phyloP scores from a whole-genome alignment of 768 basidiomycete genomes.

The Leccinum obscurum region DNA sequence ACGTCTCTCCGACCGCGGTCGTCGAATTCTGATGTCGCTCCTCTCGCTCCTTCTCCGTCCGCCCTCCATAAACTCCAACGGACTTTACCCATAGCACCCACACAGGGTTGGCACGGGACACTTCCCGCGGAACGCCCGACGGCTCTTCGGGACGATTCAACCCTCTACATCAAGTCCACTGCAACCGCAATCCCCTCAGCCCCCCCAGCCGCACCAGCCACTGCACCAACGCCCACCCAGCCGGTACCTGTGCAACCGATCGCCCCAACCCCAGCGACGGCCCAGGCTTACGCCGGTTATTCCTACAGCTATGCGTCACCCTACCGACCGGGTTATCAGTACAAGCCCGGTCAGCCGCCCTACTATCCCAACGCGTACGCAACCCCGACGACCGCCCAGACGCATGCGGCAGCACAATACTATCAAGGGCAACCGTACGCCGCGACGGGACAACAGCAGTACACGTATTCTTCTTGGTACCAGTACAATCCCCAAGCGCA shows the following conservation, averaged over 20 bases:
- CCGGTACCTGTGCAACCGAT: conserved; percentile 24
- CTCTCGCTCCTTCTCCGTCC: conserved; percentile 62
- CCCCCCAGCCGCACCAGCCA: conserved; percentile 34
- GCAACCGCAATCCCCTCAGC: conserved; percentile 35
- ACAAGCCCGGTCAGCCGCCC: conserved; percentile 38
- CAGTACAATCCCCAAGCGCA: conserved; percentile 39
- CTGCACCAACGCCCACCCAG: conserved; percentile 35
- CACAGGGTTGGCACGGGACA: conserved; percentile 74
- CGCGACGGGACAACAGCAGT: conserved; percentile 39
- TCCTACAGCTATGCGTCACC: conserved; percentile 39
- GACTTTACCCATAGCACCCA: conserved; percentile 60
- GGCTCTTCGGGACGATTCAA: conserved; percentile 74
- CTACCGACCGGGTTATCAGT: conserved; percentile 36
- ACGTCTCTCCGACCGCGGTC: conserved; percentile 70
- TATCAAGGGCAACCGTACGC: conserved; percentile 38
- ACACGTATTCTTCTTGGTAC: conserved; percentile 46
- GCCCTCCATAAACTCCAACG: conserved; percentile 71
- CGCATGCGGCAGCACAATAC: conserved; percentile 35
- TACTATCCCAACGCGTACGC: conserved; percentile 33
- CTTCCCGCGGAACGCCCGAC: conserved; percentile 55
- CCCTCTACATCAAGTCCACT: conserved; percentile 60
- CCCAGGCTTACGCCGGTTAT: conserved; percentile 33
- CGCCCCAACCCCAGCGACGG: conserved; percentile 27
- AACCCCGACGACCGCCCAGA: conserved; percentile 25
- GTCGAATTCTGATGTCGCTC: conserved; percentile 39